Percentiles rank a stretch among this genome's conserved stretches.
Conservation (phyloP, 441 rosid genomes). For the Populus trichocarpa region DNA sequence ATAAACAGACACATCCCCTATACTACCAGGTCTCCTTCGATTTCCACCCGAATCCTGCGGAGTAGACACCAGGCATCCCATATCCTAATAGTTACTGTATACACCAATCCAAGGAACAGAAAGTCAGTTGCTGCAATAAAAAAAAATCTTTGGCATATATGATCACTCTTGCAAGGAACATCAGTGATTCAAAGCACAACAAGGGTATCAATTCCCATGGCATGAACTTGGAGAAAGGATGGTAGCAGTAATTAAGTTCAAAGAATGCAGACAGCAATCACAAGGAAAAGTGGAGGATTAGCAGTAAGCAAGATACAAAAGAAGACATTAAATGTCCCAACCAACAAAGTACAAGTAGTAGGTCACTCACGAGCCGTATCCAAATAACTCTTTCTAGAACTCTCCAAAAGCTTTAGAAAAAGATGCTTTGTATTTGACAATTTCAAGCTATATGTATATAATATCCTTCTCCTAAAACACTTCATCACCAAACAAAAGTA, state of each 20-base stretch:
- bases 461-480: not conserved
- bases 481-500: not conserved
- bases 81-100: conserved; percentile 33
- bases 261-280: conserved; percentile 24
- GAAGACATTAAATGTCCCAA: conserved; percentile 44
- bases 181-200: not conserved
- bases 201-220: not conserved
- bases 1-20: conserved; percentile 83
- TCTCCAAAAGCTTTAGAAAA: conserved; percentile 26
- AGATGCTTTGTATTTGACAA: not conserved
- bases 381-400: conserved; percentile 33
- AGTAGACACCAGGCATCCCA: conserved; percentile 92
- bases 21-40: conserved; percentile 76
- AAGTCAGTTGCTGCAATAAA: conserved; percentile 18
- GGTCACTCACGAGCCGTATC: conserved; percentile 60
- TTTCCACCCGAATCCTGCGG: conserved; percentile 70
- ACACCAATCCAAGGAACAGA: conserved; percentile 33
- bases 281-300: conserved; percentile 24
- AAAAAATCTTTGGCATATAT: not conserved
- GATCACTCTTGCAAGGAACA: conserved; percentile 6
- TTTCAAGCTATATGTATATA: not conserved
- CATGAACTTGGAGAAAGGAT: not conserved
- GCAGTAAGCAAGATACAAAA: conserved; percentile 23
- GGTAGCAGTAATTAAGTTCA: conserved; percentile 12
- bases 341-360: conserved; percentile 46